phyloP scores from a whole-genome alignment of 148 eudicot genomes.

The Silene latifolia region DNA sequence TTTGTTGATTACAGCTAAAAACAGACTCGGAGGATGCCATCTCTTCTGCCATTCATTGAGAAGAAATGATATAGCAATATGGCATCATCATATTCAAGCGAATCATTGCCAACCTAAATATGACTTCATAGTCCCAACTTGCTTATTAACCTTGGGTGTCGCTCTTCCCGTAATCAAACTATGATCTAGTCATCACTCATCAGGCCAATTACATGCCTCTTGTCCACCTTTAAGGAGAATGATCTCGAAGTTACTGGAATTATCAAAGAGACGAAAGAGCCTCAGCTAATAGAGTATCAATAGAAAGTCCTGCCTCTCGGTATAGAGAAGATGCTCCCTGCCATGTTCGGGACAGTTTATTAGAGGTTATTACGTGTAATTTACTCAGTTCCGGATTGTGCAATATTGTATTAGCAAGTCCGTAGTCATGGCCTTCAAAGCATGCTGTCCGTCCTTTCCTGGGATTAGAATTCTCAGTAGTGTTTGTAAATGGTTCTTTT shows the following conservation, averaged over 20 bases:
- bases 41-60: slow-evolving; percentile 23
- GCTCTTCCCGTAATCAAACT: too few species aligned
- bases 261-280: neutral
- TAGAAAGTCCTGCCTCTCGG: neutral
- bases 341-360: too few species aligned
- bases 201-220: too few species aligned
- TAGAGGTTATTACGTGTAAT: neutral
- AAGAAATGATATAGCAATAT: neutral
- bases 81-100: neutral
- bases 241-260: neutral
- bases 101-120: neutral
- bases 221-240: neutral
- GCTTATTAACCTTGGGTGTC: neutral
- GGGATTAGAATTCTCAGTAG: neutral
- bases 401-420: neutral
- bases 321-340: neutral
- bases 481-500: neutral
- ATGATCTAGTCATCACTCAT: too few species aligned
- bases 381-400: neutral
- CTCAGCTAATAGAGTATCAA: neutral
- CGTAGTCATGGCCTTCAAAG: neutral
- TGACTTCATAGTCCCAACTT: neutral
- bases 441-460: neutral
- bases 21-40: slow-evolving; percentile 33
- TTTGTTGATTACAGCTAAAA: slow-evolving; percentile 20